phyloP scores from a whole-genome alignment of 176 grass and related monocot genomes.

The Sorghum bicolor region DNA sequence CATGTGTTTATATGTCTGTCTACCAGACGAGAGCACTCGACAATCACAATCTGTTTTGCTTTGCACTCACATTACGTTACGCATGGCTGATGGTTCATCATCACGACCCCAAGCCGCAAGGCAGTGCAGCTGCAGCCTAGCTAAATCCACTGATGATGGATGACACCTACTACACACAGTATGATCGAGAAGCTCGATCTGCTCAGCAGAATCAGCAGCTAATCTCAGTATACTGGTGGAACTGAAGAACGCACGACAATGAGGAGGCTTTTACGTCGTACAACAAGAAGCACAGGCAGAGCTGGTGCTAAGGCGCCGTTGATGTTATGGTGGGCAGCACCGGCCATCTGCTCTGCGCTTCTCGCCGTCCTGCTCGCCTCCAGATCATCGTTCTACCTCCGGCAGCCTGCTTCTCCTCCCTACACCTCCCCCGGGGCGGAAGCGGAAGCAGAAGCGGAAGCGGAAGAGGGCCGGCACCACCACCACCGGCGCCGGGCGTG shows the following conservation, averaged over 20 bases:
- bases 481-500: conserved; percentile 36
- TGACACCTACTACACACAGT: not conserved
- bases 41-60: not conserved
- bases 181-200: not conserved
- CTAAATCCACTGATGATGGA: not conserved
- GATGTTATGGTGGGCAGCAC: conserved; percentile 41
- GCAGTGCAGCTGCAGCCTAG: not conserved
- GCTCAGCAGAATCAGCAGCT: not conserved
- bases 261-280: not conserved
- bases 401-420: not conserved
- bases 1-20: not conserved
- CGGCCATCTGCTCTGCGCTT: conserved; percentile 50
- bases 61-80: conserved; percentile 2
- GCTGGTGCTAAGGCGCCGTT: not conserved
- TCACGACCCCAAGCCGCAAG: not conserved
- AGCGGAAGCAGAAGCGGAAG: not conserved
- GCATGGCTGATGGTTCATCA: not conserved
- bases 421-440: not conserved
- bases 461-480: conserved; percentile 11
- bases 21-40: not conserved
- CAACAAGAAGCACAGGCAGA: not conserved
- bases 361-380: conserved; percentile 54
- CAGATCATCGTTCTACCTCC: not conserved
- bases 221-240: not conserved
- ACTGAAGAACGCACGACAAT: not conserved